Conservation (phyloP, 148 eudicot genomes). For the Fagopyrum tataricum region DNA sequence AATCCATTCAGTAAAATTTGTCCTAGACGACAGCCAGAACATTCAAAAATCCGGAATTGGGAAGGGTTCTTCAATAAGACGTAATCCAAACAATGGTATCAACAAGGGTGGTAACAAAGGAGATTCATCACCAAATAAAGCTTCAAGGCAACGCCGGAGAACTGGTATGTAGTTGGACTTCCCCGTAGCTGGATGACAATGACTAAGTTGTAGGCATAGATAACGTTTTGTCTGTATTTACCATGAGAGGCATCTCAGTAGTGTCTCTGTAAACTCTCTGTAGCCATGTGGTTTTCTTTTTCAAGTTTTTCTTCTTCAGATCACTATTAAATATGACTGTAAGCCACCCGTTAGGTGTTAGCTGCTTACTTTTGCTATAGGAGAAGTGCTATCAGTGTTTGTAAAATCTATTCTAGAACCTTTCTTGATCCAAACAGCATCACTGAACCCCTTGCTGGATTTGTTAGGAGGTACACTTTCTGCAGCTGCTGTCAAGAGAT, state of each 20-base stretch:
- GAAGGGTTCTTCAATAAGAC: conserved; percentile 50
- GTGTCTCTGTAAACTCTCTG: not conserved
- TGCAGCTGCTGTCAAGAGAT: conserved; percentile 68
- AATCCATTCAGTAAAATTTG: conserved; percentile 41
- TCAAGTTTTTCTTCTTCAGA: not conserved
- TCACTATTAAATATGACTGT: not conserved
- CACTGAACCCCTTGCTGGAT: conserved; percentile 14
- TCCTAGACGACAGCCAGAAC: conserved; percentile 54
- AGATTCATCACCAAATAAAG: conserved; percentile 45
- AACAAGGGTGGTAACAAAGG: conserved; percentile 50
- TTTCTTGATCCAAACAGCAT: not conserved
- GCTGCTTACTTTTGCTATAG: not conserved
- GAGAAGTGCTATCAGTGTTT: not conserved
- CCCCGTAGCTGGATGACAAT: conserved; percentile 7
- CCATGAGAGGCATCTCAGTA: not conserved
- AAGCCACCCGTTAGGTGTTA: not conserved
- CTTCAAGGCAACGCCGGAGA: conserved; percentile 57
- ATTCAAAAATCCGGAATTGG: conserved; percentile 52
- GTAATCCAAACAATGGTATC: conserved; percentile 41
- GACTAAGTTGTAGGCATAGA: not conserved
- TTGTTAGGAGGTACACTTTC: conserved; percentile 38
- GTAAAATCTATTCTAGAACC: conserved; percentile 2
- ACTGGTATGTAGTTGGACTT: conserved; percentile 36
- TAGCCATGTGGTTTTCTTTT: not conserved
- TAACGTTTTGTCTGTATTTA: not conserved